Percentiles rank a stretch among this genome's conserved stretches.
Evolutionary conservation across 495 filamentous ascomycete genomes (phyloP).

Genomic region (Hypoxylon lienhwacheense): DNA sequence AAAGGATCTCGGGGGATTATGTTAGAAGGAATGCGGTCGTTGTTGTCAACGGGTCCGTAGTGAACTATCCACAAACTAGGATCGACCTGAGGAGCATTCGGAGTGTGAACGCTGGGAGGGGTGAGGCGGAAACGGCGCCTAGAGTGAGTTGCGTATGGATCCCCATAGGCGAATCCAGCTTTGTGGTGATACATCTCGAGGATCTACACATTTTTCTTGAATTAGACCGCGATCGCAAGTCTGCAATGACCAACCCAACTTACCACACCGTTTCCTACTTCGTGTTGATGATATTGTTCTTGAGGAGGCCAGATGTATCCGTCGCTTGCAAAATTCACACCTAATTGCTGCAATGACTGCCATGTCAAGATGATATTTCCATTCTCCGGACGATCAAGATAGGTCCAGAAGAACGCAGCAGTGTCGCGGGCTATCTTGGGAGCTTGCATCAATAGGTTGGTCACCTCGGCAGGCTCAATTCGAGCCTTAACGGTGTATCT

Average conservation of each 20-base stretch:
- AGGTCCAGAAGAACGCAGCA: slow-evolving; percentile 87
- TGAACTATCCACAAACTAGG: slow-evolving; percentile 92
- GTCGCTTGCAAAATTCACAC: slow-evolving; percentile 77
- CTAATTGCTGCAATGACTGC: slow-evolving; percentile 72
- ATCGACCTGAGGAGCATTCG: slow-evolving; percentile 66
- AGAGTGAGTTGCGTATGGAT: slow-evolving; percentile 69
- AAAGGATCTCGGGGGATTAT: slow-evolving; percentile 61
- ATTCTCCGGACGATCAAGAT: slow-evolving; percentile 77
- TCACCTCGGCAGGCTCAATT: slow-evolving; percentile 68
- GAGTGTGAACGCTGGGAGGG: slow-evolving; percentile 60
- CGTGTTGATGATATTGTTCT: slow-evolving; percentile 69
- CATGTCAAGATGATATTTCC: slow-evolving; percentile 81
- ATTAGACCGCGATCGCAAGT: background rate
- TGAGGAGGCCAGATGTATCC: slow-evolving; percentile 86
- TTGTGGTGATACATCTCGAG: slow-evolving; percentile 85
- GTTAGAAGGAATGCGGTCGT: slow-evolving; percentile 67
- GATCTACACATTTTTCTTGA: slow-evolving; percentile 38
- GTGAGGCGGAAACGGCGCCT: slow-evolving; percentile 83
- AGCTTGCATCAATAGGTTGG: slow-evolving; percentile 76
- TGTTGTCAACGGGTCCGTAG: slow-evolving; percentile 72
- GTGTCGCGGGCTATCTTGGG: slow-evolving; percentile 74
- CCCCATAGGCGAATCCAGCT: slow-evolving; percentile 72
- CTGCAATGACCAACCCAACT: slow-evolving; percentile 31
- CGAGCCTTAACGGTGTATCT: slow-evolving; percentile 68
- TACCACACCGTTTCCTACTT: slow-evolving; percentile 75